A percentile compares a stretch with the other conserved stretches of the same genome.
These are phyloP conservation scores for Tolypocladium tropicale DNA, from an alignment of 2,329 filamentous ascomycete genomes.

Conservation along the genomic window DNA sequence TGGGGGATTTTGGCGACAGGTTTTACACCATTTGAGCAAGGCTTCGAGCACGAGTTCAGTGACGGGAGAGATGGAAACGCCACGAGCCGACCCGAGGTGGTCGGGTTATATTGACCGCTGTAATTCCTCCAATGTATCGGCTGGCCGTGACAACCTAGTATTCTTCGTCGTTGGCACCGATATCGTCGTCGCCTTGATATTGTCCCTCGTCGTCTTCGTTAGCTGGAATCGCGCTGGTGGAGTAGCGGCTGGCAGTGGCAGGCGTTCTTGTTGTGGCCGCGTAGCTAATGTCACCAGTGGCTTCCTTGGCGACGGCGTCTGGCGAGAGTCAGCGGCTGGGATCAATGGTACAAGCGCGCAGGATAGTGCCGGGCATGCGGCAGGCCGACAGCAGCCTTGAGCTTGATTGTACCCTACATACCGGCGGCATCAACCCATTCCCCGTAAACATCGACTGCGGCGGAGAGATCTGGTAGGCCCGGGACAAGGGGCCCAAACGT, in stretches of 20 bases:
- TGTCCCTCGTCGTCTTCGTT: constrained; percentile 40
- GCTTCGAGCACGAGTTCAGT: no score
- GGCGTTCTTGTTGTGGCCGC: constrained; percentile 11
- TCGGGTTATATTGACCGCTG: neutral
- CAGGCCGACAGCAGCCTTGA: neutral
- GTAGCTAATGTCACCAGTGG: constrained; percentile 18
- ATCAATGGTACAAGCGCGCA: neutral
- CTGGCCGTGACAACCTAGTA: constrained; percentile 27
- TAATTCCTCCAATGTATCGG: neutral
- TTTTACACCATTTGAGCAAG: constrained; percentile 73
- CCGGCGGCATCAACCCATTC: constrained; percentile 91
- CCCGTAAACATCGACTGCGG: constrained; percentile 88
- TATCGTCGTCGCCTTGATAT: constrained; percentile 43
- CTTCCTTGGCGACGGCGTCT: constrained; percentile 43
- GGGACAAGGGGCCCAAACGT: constrained; percentile 2
- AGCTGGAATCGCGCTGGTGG: constrained; percentile 21
- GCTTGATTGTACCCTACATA: constrained; percentile 17
- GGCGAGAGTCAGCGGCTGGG: neutral
- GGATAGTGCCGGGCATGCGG: neutral
- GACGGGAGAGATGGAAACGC: neutral
- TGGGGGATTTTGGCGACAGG: constrained; percentile 91
- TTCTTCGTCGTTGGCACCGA: constrained; percentile 45
- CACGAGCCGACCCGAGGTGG: neutral
- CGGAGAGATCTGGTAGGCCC: constrained; percentile 60
- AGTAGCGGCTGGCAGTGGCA: constrained; percentile 9